These are phyloP conservation scores for Nemania diffusa DNA, from an alignment of 2,329 filamentous ascomycete genomes.

Conservation along the genomic window DNA sequence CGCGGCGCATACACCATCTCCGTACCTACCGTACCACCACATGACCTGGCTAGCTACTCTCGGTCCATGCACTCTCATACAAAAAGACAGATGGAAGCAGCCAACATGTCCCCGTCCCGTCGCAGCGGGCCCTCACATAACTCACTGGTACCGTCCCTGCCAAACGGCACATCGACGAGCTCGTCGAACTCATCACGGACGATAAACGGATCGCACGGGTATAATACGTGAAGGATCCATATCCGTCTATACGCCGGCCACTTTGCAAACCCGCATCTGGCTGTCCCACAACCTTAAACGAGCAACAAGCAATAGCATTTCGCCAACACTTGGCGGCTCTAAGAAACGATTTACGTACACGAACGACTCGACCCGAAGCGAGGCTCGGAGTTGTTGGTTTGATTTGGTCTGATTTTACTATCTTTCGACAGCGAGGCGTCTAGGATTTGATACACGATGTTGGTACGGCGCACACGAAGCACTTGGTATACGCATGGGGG, in stretches of 20 bases:
- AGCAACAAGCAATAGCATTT: neutral
- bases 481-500: neutral
- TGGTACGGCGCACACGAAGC: conserved; percentile 15
- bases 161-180: conserved; percentile 42
- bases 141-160: conserved; percentile 37
- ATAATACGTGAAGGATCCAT: conserved; percentile 17
- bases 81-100: conserved; percentile 71
- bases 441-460: conserved; percentile 12
- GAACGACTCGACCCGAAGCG: conserved; percentile 3
- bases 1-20: conserved; percentile 41
- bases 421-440: conserved; percentile 29
- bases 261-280: neutral
- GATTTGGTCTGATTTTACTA: neutral
- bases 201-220: conserved; percentile 18
- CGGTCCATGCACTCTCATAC: conserved; percentile 73
- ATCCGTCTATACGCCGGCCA: neutral
- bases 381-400: conserved; percentile 3
- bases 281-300: neutral
- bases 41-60: conserved; percentile 59
- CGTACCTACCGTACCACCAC: conserved; percentile 46
- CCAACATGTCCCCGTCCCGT: conserved; percentile 57
- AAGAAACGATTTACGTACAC: conserved; percentile 24
- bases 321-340: neutral
- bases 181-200: conserved; percentile 31
- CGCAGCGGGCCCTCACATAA: conserved; percentile 39